Percentiles rank a stretch among this genome's conserved stretches.
Evolutionary conservation across 495 filamentous ascomycete genomes (phyloP).

Genomic region (Hypoxylon cercidicola): DNA sequence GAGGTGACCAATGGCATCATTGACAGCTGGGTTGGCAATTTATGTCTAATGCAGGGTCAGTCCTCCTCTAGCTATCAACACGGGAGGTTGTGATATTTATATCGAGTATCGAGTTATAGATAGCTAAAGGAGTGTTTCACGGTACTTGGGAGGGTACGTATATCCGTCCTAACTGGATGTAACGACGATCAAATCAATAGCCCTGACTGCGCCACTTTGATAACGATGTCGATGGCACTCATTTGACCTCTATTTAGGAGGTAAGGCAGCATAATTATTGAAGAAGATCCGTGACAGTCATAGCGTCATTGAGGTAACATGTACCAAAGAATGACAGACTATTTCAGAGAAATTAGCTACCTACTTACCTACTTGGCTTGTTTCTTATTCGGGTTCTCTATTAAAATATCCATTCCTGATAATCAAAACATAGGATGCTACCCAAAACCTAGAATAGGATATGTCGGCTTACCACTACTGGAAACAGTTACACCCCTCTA

Average conservation of each 20-base stretch:
- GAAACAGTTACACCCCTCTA: conserved; percentile 18
- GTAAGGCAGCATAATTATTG: conserved; percentile 21
- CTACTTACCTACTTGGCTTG: conserved; percentile 3
- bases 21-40: not conserved
- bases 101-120: not conserved
- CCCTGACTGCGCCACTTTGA: not conserved
- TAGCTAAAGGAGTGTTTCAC: not conserved
- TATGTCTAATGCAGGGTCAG: not conserved
- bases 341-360: too few species aligned
- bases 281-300: conserved; percentile 9
- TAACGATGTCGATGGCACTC: not conserved
- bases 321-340: not conserved
- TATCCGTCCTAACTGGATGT: too few species aligned
- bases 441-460: conserved; percentile 21
- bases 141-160: not conserved
- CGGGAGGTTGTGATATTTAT: conserved; percentile 1
- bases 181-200: too few species aligned
- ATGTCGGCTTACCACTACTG: conserved; percentile 9
- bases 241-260: conserved; percentile 20
- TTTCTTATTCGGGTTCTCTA: conserved; percentile 12
- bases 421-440: too few species aligned
- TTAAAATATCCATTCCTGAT: conserved; percentile 19
- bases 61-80: not conserved
- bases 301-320: conserved; percentile 12
- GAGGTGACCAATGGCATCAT: not conserved